Base-by-base conservation (phyloP, 768 basidiomycete species). In the Rhodotorula toruloides region DNA sequence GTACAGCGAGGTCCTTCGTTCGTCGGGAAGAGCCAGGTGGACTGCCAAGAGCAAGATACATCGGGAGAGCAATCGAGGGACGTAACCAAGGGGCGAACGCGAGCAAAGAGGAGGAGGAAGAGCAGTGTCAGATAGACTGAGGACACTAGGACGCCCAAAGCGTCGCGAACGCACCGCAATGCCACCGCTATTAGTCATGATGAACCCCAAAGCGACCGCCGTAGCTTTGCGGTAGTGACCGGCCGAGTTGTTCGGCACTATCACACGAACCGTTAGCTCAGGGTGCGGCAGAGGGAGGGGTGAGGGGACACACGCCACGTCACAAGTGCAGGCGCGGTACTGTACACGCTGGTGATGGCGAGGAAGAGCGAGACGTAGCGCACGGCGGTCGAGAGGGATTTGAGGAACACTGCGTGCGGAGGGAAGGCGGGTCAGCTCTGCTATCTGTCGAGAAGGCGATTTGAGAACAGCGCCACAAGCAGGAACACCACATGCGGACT, bases 401-500 rank as follows among this genome's bases (percentile, higher is more conserved):
- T 46, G 67, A 57, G 57, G 62, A 69, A 69, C 44, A 69, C 54
- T 63, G 47, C 62, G 46, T 16, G 44, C 8, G 29, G n/a, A 14
- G 11, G n/a, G n/a, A n/a, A n/a, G n/a, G n/a, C n/a, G n/a, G n/a
- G n/a, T n/a, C n/a, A n/a, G n/a, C n/a, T n/a, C n/a, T n/a, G n/a
- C n/a, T n/a, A n/a, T n/a, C n/a, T n/a, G n/a, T n/a, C n/a, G n/a
- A n/a, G n/a, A n/a, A 34, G 1, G 40, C 65, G 89, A 90, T 43
- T 89, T 88, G 72, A 88, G 90, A 79, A 91, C 86, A 66, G 79
- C 2, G 79, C 75, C 11, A 85, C 48, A 1, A 79, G 79, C 32
- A 85, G 72, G 53, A 87, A 65, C 78, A 81, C 80, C 13, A 85
- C 80, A 7, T 87, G 86, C 0, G 83, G 82, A 2, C 82, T 80